A percentile compares a stretch with the other conserved stretches of the same genome.
phyloP scores from a whole-genome alignment of 257 asterid species.

The Voacanga thouarsii region DNA sequence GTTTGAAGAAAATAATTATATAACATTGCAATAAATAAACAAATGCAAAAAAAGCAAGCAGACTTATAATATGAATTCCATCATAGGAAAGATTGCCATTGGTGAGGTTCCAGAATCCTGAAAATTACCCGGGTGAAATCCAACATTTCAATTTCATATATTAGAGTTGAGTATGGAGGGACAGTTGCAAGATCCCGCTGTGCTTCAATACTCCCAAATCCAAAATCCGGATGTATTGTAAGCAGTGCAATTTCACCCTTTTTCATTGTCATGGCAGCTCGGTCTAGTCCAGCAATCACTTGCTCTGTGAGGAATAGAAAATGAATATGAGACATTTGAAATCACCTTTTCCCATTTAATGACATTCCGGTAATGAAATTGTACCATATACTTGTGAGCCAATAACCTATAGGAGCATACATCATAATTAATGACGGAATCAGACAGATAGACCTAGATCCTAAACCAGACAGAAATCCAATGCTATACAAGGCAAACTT shows the following conservation, averaged over 20 bases:
- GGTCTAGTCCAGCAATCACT: conserved; percentile 61
- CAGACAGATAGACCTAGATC: not conserved
- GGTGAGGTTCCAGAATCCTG: not conserved
- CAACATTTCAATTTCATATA: conserved; percentile 71
- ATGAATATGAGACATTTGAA: not conserved
- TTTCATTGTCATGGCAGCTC: conserved; percentile 61
- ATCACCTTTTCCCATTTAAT: not conserved
- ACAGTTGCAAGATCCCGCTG: conserved; percentile 45
- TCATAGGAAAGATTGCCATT: not conserved
- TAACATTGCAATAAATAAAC: not conserved
- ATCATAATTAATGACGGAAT: not conserved
- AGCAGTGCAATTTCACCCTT: conserved; percentile 53
- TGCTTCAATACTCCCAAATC: conserved; percentile 51
- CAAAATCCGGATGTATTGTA: conserved; percentile 60
- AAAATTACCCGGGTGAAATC: conserved; percentile 58
- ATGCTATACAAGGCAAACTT: no score
- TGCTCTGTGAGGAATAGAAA: conserved; percentile 43
- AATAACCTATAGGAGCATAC: not conserved
- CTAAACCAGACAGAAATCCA: not conserved
- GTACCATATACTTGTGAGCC: not conserved
- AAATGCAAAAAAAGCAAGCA: not conserved
- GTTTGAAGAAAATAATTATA: not conserved
- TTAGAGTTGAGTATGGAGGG: conserved; percentile 55
- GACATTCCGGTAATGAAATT: not conserved
- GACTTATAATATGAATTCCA: not conserved